Evolutionary conservation across 2,329 filamentous ascomycete genomes (phyloP).

Genomic region (Shiraia bambusicola): DNA sequence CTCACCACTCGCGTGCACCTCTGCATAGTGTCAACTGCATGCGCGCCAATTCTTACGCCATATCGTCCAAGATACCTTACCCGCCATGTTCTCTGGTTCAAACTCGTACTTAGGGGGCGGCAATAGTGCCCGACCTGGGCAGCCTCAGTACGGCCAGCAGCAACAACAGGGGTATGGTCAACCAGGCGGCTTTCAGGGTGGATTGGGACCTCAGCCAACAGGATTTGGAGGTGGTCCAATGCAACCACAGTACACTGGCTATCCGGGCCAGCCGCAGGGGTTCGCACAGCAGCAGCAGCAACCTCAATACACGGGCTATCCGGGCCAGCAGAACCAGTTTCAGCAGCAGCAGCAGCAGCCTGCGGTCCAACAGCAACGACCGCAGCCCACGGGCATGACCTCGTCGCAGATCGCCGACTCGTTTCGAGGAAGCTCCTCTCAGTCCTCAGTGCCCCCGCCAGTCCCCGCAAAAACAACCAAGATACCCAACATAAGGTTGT

Average conservation of each 20-base stretch:
- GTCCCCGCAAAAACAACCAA: slow-evolving; percentile 69
- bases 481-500: slow-evolving; percentile 91
- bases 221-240: slow-evolving; percentile 55
- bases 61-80: slow-evolving; percentile 24
- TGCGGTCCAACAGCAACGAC: slow-evolving; percentile 48
- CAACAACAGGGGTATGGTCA: slow-evolving; percentile 54
- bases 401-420: slow-evolving; percentile 66
- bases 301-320: slow-evolving; percentile 52
- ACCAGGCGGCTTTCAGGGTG: slow-evolving; percentile 55
- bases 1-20: slow-evolving; percentile 19
- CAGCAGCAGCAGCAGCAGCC: slow-evolving; percentile 58
- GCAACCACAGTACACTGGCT: slow-evolving; percentile 51
- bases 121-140: slow-evolving; percentile 71
- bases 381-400: slow-evolving; percentile 62
- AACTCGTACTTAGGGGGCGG: slow-evolving; percentile 81
- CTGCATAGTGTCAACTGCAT: slow-evolving; percentile 20
- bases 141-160: slow-evolving; percentile 52
- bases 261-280: slow-evolving; percentile 46
- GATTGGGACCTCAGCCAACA: slow-evolving; percentile 52
- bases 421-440: slow-evolving; percentile 48
- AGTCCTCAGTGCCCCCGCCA: slow-evolving; percentile 54
- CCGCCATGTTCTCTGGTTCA: slow-evolving; percentile 82
- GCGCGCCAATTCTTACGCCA: slow-evolving; percentile 17
- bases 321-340: slow-evolving; percentile 47
- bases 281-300: slow-evolving; percentile 51